Base-by-base conservation (phyloP, 306 rosid species). In the Luffa acutangula region DNA sequence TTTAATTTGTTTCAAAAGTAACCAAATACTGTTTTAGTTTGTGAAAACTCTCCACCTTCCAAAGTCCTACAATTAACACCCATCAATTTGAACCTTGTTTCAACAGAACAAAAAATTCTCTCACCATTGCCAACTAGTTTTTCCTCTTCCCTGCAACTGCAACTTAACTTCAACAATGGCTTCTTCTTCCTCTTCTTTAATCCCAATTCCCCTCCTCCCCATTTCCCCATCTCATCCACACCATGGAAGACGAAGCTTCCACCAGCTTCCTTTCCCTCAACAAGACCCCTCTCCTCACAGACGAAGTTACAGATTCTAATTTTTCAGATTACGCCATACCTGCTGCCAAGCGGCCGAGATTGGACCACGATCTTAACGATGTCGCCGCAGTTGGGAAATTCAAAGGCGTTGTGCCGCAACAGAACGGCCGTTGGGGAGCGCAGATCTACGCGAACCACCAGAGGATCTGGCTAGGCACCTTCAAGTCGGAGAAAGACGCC, bases 371-470 rank as follows among this genome's bases (percentile, higher is more conserved):
- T 33, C n/a, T 51, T 9, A 73, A 52, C n/a, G 77, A 66, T 42
- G n/a, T 45, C 3, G 37, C 31, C 6, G 18, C 64, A 10, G 46
- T 33, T 9, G 51, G 58, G 11, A 92, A 85, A 81, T 92, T 89
- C 79, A 94, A 92, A 85, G 97, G 97, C 1, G 89, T 94, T 13
- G 96, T 92, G 71, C 89, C 93, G 14, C 97, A 92, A 63, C 92
- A 89, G 76, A 94, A 94, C 15, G 98, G 98, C 1, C 85, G 93
- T 75, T 94, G 96, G 97, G 97, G 98, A 36, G 93, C 97, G 14
- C 96, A 94, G 20, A 94, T 94, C 75, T 94, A 94, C 17, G 92
- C 94, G 46, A 88, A 88, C 48, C 94, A 94, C 79, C 98, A 89
- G 63, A 86, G 97, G 77, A 86, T 94, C 17, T 94, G 98, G 98